Conservation (phyloP, 2,329 filamentous ascomycete species). For the Balansia obtecta region DNA sequence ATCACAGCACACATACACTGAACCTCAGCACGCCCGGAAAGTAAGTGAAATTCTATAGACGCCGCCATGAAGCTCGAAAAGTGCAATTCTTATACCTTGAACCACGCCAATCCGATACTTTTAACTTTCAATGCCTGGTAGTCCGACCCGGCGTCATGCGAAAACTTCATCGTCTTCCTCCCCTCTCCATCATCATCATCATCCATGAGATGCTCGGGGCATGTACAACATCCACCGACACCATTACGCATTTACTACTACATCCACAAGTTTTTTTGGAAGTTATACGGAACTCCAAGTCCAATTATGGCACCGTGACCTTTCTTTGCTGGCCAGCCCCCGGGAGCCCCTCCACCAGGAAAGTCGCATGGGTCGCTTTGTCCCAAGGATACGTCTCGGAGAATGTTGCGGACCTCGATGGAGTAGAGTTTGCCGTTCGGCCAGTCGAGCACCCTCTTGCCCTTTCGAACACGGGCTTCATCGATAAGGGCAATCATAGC, state of each 20-base stretch:
- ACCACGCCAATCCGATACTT: too few species aligned
- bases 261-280: conserved; percentile 24
- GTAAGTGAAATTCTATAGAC: too few species aligned
- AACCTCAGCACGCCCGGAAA: too few species aligned
- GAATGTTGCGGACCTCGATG: conserved; percentile 18
- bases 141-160: too few species aligned
- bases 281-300: conserved; percentile 32
- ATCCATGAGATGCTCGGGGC: background rate
- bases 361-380: conserved; percentile 28
- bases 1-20: too few species aligned
- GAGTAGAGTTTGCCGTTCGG: conserved; percentile 38
- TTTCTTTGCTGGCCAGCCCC: conserved; percentile 30
- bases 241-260: conserved; percentile 15
- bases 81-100: too few species aligned
- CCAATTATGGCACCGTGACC: conserved; percentile 40
- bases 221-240: too few species aligned
- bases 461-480: conserved; percentile 34
- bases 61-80: too few species aligned
- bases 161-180: too few species aligned
- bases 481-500: conserved; percentile 42
- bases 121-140: too few species aligned
- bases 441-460: conserved; percentile 39
- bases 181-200: background rate
- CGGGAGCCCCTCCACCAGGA: conserved; percentile 17
- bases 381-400: conserved; percentile 31